phyloP scores from a whole-genome alignment of 2,329 filamentous ascomycete species.

The Penicillium thymicola region DNA sequence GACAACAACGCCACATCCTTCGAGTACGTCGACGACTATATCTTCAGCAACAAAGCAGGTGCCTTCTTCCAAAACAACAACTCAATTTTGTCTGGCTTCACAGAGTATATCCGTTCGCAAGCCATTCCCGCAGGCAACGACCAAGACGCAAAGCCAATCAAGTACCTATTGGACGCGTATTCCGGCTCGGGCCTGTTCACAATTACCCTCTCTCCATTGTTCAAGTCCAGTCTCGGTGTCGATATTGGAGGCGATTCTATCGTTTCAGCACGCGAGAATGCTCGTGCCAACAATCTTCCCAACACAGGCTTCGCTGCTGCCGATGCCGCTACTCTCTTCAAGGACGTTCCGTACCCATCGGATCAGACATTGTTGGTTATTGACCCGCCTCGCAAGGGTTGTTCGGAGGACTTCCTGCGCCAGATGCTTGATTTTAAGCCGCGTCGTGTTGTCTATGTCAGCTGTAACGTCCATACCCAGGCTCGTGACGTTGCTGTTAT shows the following conservation, averaged over 20 bases:
- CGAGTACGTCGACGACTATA: conserved; percentile 81
- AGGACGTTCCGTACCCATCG: conserved; percentile 67
- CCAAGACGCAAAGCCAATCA: conserved; percentile 52
- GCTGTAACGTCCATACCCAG: conserved; percentile 97
- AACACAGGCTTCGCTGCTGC: conserved; percentile 84
- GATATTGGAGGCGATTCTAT: conserved; percentile 83
- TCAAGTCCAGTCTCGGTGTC: conserved; percentile 78
- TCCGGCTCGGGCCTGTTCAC: conserved; percentile 97
- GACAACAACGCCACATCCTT: conserved; percentile 77
- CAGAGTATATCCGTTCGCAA: conserved; percentile 77
- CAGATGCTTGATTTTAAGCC: conserved; percentile 80
- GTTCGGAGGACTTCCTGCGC: conserved; percentile 75
- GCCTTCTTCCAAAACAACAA: conserved; percentile 99
- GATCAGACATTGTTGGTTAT: conserved; percentile 90
- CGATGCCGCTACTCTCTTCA: conserved; percentile 81
- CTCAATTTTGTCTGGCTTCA: conserved; percentile 85
- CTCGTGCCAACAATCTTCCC: conserved; percentile 68
- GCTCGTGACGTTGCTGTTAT: conserved; percentile 87
- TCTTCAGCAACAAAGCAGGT: conserved; percentile 87
- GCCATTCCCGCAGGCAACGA: conserved; percentile 57
- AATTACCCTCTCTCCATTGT: conserved; percentile 80
- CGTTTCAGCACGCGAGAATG: conserved; percentile 73
- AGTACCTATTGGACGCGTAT: conserved; percentile 94
- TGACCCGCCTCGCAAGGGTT: conserved; percentile 94
- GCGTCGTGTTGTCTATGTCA: conserved; percentile 82